Evolutionary conservation across 495 filamentous ascomycete species (phyloP), one percentile per base, ranked within the genome.

Genomic region (Patellaria atrata): DNA sequence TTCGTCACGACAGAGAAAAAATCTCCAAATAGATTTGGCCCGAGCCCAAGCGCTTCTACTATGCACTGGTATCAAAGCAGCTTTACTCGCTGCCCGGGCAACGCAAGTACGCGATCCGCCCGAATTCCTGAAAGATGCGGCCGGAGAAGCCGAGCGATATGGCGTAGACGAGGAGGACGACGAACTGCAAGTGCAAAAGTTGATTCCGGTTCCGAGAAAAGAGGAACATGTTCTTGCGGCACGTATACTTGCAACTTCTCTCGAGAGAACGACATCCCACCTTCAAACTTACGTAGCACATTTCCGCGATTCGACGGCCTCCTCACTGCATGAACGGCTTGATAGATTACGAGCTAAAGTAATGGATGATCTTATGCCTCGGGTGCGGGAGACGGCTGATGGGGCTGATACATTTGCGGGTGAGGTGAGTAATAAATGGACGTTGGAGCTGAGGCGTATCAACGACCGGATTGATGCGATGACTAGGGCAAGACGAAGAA

Each of bases 51-150:
- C 83, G 2, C 63, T 91, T 0, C 68, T 92, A 18, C 62, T 93
- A 21, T 81, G 76, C 38, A 78, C 82, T 0, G 85, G 84, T 27
- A 74, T 92, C 52, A 87, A 87, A 55, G 85, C 85, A 0, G 70
- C 73, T 40, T 80, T 84, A 47, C 79, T 93, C 37, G 62, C 64
- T 24, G 69, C 74, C 8, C 67, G 76, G 29, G 74, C 77, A 12
- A 59, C 75, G 24, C 64, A 62, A 20, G 26, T 27, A 2, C 46
- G 48, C 15, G 16, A 34, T 29, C 30, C 18, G 28, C 57, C 27
- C 56, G 52, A 26, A 44, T 63, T 45, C 57, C 60, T 37, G 54
- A 54, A 10, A 50, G 54, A 18, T 60, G 72, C 47, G 26, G 61
- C 41, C 37, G 60, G 37, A 46, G 48, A 36, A 41, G 52, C 37